Evolutionary conservation across 306 rosid genomes (phyloP).

Genomic region (Prunus padus): DNA sequence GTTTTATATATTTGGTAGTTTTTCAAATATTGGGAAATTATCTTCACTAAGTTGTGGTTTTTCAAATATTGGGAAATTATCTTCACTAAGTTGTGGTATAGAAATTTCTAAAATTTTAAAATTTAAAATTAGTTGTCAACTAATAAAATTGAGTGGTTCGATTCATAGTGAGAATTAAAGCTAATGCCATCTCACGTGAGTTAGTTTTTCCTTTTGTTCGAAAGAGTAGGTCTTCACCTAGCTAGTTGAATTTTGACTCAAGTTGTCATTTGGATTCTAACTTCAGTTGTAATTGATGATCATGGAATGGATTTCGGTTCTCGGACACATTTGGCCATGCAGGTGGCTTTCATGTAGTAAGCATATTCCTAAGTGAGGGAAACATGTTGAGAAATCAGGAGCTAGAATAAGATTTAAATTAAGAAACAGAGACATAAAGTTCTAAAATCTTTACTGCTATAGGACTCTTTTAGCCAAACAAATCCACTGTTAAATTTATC

Average conservation of each 20-base stretch:
- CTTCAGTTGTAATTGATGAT: no score
- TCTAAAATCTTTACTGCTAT: neutral
- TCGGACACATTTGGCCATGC: neutral
- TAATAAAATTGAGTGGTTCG: neutral
- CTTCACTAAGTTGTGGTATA: neutral
- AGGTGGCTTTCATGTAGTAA: neutral
- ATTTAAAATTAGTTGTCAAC: neutral
- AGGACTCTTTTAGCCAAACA: neutral
- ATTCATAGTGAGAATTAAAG: slow-evolving; percentile 6
- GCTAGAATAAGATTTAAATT: neutral
- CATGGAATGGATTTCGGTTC: neutral
- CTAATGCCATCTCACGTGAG: neutral
- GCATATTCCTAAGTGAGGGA: neutral
- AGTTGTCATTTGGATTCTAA: neutral
- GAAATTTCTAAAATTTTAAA: neutral
- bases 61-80: no score
- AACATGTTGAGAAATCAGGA: neutral
- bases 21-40: neutral
- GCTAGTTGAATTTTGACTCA: slow-evolving; percentile 1
- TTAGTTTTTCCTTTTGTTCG: neutral
- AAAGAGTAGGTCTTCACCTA: neutral
- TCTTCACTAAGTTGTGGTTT: neutral
- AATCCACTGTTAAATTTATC: neutral
- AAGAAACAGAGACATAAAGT: neutral
- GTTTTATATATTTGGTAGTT: neutral